Evolutionary conservation across 768 basidiomycete species (phyloP).

Genomic region (Tylopilus rubrobrunneus): DNA sequence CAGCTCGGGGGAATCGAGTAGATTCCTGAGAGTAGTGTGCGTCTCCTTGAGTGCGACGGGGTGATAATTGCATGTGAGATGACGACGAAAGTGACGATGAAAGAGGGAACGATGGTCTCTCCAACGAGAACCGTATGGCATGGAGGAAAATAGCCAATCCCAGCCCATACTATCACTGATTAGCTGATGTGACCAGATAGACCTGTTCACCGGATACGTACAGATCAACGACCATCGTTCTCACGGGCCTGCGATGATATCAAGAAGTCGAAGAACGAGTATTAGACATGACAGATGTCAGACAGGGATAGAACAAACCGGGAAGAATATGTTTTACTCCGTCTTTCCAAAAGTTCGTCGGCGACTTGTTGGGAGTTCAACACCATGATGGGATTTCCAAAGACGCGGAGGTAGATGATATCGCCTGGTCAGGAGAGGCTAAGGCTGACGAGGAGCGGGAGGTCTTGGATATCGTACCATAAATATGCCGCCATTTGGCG

Average conservation of each 20-base stretch:
- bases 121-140: constrained; percentile 37
- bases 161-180: constrained; percentile 39
- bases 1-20: constrained; percentile 35
- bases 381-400: constrained; percentile 45
- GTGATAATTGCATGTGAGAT: constrained; percentile 24
- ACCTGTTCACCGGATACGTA: constrained; percentile 20
- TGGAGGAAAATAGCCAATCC: constrained; percentile 44
- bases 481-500: constrained; percentile 40
- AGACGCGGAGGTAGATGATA: constrained; percentile 40
- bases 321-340: constrained; percentile 43
- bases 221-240: constrained; percentile 44
- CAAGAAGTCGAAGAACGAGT: background rate
- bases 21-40: constrained; percentile 35
- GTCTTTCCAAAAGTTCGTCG: constrained; percentile 44
- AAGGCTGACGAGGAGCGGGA: background rate
- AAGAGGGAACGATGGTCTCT: constrained; percentile 37
- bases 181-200: background rate
- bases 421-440: constrained; percentile 34
- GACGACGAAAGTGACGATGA: constrained; percentile 35
- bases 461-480: constrained; percentile 29
- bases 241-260: constrained; percentile 27
- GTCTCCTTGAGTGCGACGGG: constrained; percentile 32
- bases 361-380: constrained; percentile 41
- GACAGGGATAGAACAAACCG: constrained; percentile 10
- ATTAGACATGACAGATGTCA: background rate